Evolutionary conservation across 1,139 yeast species (phyloP), one percentile per base, ranked within the genome.

Genomic region (Suhomyces coccinellae): DNA sequence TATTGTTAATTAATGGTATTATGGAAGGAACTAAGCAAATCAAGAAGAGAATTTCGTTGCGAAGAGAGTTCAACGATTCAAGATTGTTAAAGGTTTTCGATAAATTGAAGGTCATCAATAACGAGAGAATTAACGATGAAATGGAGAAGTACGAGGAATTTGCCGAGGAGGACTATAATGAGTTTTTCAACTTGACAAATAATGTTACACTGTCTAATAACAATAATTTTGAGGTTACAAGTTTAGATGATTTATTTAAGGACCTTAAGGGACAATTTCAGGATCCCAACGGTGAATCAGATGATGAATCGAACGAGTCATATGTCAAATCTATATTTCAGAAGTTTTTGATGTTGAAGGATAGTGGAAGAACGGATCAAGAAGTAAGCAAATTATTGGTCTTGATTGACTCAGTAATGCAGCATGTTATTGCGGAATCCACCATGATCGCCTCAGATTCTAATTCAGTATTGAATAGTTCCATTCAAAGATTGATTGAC

Each of bases 1-100:
- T 78, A 13, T 68, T 78, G 38, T 58, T 79, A 40, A 55, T 77
- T 5, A 73, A 76, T 45, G 66, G 75, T 1, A 54, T 79, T 14
- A 60, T 78, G 4, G 66, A 65, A 10, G 68, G 71, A n/a, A 66
- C 73, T 9, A 59, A 58, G 0, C 57, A 62, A 22, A 52, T 65
- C 2, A 56, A 60, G 33, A 62, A 60, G 8, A 59, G 83, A 45
- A 58, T 65, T 4, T 43, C 59, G 1, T 53, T 77, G 20, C 58
- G 83, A 44, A 55, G 67, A 22, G 75, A 75, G 44, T 62, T 79
- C 16, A 65, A 62, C 16, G 75, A 73, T 33, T 68, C 77, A 1
- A 64, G 79, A 10, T 50, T 79, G 4, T 47, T 58, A 9, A 60
- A 59, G 38, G 60, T 78, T 1, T 72, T 77, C 40, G 73, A 72